These are phyloP conservation scores for Crithidia brevicula DNA, from an alignment of 208 protist species.

Conservation along the genomic window DNA sequence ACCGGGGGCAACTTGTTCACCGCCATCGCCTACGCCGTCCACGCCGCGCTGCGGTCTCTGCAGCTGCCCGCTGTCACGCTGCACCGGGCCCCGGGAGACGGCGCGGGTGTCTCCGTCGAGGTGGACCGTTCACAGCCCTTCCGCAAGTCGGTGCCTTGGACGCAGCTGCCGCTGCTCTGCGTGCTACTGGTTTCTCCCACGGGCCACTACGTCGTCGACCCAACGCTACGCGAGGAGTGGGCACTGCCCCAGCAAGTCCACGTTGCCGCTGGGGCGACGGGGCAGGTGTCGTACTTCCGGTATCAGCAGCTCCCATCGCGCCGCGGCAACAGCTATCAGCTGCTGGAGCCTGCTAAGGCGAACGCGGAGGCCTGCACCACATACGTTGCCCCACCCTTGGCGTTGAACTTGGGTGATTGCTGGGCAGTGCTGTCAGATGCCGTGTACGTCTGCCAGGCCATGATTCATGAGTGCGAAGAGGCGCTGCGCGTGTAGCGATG, in stretches of 20 bases:
- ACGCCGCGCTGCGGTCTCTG: conserved; percentile 60
- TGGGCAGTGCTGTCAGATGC: conserved; percentile 46
- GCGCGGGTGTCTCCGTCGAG: conserved; percentile 63
- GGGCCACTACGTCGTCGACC: conserved; percentile 81
- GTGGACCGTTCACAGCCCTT: conserved; percentile 73
- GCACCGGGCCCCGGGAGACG: conserved; percentile 47
- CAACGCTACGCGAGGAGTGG: conserved; percentile 70
- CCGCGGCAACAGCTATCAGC: conserved; percentile 51
- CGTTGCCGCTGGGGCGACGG: conserved; percentile 55
- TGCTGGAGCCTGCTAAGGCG: conserved; percentile 17
- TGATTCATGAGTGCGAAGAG: conserved; percentile 74
- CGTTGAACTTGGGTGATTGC: conserved; percentile 40
- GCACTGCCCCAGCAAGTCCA: conserved; percentile 82
- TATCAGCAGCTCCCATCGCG: conserved; percentile 80
- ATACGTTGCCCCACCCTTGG: conserved; percentile 19
- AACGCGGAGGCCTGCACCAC: conserved; percentile 11
- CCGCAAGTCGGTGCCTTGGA: conserved; percentile 55
- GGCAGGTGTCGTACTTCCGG: conserved; percentile 59
- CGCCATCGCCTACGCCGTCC: conserved; percentile 61
- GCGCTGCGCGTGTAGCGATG: conserved; percentile 9
- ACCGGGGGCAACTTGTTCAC: conserved; percentile 65
- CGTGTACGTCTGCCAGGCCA: conserved; percentile 60
- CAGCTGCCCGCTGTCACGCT: conserved; percentile 69
- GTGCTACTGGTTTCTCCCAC: conserved; percentile 71
- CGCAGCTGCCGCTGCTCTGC: conserved; percentile 58